Base-by-base conservation (phyloP, 768 basidiomycete species). In the Tephrocybe sp. region DNA sequence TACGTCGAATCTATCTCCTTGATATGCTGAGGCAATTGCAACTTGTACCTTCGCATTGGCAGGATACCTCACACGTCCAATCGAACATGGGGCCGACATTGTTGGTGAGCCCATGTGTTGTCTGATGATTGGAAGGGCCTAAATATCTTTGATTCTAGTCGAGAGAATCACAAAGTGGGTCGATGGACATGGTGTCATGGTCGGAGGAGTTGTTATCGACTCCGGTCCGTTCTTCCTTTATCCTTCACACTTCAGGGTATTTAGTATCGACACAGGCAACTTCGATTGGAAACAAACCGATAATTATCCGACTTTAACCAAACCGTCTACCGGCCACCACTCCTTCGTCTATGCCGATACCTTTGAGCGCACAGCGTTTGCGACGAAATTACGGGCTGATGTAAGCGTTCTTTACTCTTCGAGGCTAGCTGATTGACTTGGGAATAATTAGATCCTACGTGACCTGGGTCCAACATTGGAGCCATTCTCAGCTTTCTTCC, bases 61-160 rank as follows among this genome's bases (percentile, higher is more conserved):
- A 46, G 45, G 76, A 25, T 91, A 88, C 58, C 73, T 91, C 45
- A 70, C 84, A 50, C 72, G 75, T 0, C 90, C 89, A 2, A 82
- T 91, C 52, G 74, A 82, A 21, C 74, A 79, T 56, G 90, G 90
- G n/a, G 88, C 90, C 0, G 87, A 47, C 40, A 47, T 47, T 23
- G 38, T 47, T 21, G 38, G 36, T 40, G 21, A 39, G 46, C 11
- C 15, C 27, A 1, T n/a, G 1, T n/a, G 3, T 13, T 2, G 9
- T 25, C 9, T 23, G 10, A 11, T 15, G 3, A 12, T 5, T 1
- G 18, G 11, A 24, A 16, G 3, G n/a, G 16, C n/a, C 5, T 22
- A 24, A 34, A 24, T 37, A 24, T 12, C 18, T 13, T 36, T 8
- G 3, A 21, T 24, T 2, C 24, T 7, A 46, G 45, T 46, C 15